Percentiles rank a stretch among this genome's conserved stretches.
phyloP scores from a whole-genome alignment of 768 basidiomycete species.

The Sarcodon sp. region DNA sequence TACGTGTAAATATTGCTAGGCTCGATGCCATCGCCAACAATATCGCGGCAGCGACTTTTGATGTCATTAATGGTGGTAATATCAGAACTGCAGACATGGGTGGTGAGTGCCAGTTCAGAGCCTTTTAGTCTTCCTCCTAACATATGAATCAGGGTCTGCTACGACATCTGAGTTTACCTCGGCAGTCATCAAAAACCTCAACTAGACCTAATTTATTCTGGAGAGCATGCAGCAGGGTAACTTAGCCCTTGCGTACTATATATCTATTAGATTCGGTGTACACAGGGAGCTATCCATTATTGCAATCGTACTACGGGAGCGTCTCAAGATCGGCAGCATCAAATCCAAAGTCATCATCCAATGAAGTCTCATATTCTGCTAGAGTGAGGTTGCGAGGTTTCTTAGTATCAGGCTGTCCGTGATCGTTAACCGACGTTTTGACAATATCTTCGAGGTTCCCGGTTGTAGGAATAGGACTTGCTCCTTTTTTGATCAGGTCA shows the following conservation, averaged over 20 bases:
- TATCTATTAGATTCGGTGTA: too few relatives aligned
- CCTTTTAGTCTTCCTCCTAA: slow-evolving; percentile 4
- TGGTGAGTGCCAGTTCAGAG: slow-evolving; percentile 36
- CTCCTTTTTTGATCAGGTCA: slow-evolving; percentile 24
- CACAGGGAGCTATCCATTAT: too few relatives aligned
- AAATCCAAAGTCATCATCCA: slow-evolving; percentile 35
- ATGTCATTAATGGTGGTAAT: slow-evolving; percentile 80
- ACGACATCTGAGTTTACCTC: slow-evolving; percentile 93
- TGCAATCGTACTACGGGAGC: too few relatives aligned
- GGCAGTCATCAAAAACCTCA: slow-evolving; percentile 78
- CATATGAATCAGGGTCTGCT: slow-evolving; percentile 47
- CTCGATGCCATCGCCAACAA: slow-evolving; percentile 88
- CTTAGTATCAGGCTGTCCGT: slow-evolving; percentile 24
- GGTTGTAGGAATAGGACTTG: neutral
- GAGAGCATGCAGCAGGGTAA: too few relatives aligned
- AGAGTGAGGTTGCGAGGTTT: slow-evolving; percentile 24
- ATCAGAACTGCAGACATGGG: slow-evolving; percentile 93
- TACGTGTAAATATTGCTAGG: slow-evolving; percentile 28
- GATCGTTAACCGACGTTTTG: slow-evolving; percentile 6
- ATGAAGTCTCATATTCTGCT: slow-evolving; percentile 39
- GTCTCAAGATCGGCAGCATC: slow-evolving; percentile 26
- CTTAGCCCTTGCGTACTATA: too few relatives aligned
- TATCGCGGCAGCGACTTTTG: slow-evolving; percentile 87
- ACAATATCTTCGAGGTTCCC: slow-evolving; percentile 5
- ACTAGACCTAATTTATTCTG: slow-evolving; percentile 6